Conservation (phyloP, 352 stramenopile species). For the Pythium aristosporum region DNA sequence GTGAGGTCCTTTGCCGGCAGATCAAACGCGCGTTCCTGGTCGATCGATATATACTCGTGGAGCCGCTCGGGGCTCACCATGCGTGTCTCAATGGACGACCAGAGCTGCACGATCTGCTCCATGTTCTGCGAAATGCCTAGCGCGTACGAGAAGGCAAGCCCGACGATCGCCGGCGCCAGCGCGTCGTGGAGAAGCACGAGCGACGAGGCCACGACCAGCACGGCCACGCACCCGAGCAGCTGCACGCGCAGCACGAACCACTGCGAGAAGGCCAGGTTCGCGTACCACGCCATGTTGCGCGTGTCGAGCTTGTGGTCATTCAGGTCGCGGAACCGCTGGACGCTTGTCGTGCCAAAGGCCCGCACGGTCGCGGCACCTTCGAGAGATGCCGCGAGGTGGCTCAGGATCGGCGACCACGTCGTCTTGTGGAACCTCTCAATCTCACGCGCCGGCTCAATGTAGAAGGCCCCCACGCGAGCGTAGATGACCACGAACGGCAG, state of each 20-base stretch:
- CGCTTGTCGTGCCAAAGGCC: conserved; percentile 42
- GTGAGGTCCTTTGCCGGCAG: conserved; percentile 27
- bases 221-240: conserved; percentile 38
- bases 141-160: conserved; percentile 84
- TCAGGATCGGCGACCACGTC: conserved; percentile 35
- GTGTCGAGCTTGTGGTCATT: conserved; percentile 34
- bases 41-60: conserved; percentile 63
- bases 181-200: conserved; percentile 39
- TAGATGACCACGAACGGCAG: conserved; percentile 83
- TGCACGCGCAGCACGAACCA: conserved; percentile 54
- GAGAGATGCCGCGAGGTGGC: conserved; percentile 33
- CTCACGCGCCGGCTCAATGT: conserved; percentile 43
- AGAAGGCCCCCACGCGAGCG: conserved; percentile 41
- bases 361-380: conserved; percentile 50
- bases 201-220: conserved; percentile 40
- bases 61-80: conserved; percentile 87
- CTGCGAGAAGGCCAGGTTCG: conserved; percentile 33
- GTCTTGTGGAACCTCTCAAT: conserved; percentile 35
- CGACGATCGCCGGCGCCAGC: conserved; percentile 60
- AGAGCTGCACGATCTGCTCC: conserved; percentile 68
- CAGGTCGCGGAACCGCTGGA: conserved; percentile 38
- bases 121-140: conserved; percentile 64
- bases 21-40: conserved; percentile 20
- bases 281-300: conserved; percentile 13
- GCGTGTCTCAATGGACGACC: conserved; percentile 35